Evolutionary conservation across 495 filamentous ascomycete species (phyloP).

Genomic region (Lasiosphaeria ovina): DNA sequence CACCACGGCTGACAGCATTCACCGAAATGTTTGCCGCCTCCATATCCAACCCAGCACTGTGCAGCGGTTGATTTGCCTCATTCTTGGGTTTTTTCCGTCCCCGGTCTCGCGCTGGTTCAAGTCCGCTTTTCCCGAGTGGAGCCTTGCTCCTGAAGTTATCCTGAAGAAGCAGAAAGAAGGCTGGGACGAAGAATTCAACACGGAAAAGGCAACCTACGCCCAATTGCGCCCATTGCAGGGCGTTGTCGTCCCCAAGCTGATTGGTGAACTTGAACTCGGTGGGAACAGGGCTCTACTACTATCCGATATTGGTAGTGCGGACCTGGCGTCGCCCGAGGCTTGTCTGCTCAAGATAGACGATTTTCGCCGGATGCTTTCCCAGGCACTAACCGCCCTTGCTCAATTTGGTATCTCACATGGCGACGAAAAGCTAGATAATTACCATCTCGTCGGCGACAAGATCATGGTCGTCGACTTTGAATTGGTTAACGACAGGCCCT

Average conservation of each 20-base stretch:
- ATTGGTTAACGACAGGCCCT: neutral
- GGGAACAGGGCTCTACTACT: constrained; percentile 12
- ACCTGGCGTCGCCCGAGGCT: constrained; percentile 13
- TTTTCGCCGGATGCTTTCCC: constrained; percentile 10
- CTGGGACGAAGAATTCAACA: constrained; percentile 17
- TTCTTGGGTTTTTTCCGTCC: constrained; percentile 4
- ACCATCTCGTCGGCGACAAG: constrained; percentile 12
- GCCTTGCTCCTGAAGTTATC: constrained; percentile 12
- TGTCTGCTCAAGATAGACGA: constrained; percentile 12
- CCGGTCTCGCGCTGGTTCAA: constrained; percentile 8
- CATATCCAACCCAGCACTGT: constrained; percentile 9
- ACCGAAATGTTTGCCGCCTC: constrained; percentile 14
- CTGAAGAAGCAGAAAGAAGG: constrained; percentile 17
- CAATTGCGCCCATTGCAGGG: constrained; percentile 17
- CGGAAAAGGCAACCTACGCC: constrained; percentile 19
- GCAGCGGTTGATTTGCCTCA: neutral
- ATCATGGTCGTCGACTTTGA: constrained; percentile 18
- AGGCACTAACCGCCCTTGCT: constrained; percentile 14
- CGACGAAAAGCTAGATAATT: constrained; percentile 19
- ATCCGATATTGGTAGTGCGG: constrained; percentile 18
- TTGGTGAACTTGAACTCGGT: constrained; percentile 16
- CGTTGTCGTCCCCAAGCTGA: constrained; percentile 13
- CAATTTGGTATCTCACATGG: constrained; percentile 12
- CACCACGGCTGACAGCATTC: constrained; percentile 9
- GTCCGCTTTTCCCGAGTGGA: constrained; percentile 19